A percentile compares a stretch with the other conserved stretches of the same genome.
These are phyloP conservation scores for Glutinoglossum americanum DNA, from an alignment of 495 filamentous ascomycete species.

Conservation along the genomic window DNA sequence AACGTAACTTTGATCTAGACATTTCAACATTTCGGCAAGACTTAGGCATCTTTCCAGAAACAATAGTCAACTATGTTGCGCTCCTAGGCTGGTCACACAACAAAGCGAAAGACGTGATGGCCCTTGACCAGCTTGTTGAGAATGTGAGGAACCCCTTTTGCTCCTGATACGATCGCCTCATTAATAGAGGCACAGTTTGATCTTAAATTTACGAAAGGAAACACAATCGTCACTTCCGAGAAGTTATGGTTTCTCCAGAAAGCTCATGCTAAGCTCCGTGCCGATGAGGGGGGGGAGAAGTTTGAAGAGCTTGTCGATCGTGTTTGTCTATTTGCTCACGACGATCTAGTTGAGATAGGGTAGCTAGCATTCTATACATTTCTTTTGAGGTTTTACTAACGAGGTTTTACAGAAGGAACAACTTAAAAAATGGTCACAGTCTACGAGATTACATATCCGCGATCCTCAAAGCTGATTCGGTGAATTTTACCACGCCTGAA, in stretches of 20 bases:
- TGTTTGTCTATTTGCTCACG: conserved; percentile 16
- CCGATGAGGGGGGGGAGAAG: conserved; percentile 7
- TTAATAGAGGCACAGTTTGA: conserved; percentile 33
- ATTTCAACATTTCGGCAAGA: conserved; percentile 43
- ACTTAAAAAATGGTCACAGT: background rate
- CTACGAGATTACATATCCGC: conserved; percentile 21
- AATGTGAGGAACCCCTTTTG: conserved; percentile 25
- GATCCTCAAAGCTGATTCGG: conserved; percentile 36
- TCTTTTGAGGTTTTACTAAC: conserved; percentile 7
- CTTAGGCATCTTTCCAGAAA: conserved; percentile 44
- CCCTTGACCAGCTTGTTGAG: conserved; percentile 41
- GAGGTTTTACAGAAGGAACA: conserved; percentile 4
- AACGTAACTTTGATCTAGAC: conserved; percentile 53
- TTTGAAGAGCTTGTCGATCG: conserved; percentile 29
- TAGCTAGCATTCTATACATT: conserved; percentile 4
- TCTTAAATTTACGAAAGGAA: conserved; percentile 69
- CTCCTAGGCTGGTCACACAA: conserved; percentile 72
- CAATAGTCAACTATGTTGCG: conserved; percentile 64
- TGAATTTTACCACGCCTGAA: conserved; percentile 35
- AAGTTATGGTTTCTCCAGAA: conserved; percentile 71
- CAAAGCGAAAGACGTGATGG: conserved; percentile 43
- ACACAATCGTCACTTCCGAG: conserved; percentile 59
- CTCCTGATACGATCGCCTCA: background rate
- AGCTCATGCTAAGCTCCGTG: conserved; percentile 29
- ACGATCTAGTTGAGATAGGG: conserved; percentile 15